phyloP scores from a whole-genome alignment of 164 flowering plant genomes.

The Vitis riparia region DNA sequence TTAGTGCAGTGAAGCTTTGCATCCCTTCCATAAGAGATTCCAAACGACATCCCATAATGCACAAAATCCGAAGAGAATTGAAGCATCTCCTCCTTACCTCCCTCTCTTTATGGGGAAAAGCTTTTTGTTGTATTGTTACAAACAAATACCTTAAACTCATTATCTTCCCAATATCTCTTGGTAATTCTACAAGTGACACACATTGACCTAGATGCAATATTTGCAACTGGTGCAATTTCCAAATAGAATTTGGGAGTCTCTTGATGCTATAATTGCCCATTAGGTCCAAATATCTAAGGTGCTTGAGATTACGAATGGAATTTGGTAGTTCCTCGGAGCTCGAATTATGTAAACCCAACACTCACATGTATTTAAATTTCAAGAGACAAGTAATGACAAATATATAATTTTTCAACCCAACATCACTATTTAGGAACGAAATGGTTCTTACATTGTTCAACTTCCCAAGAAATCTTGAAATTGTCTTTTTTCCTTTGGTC shows the following conservation, averaged over 20 bases:
- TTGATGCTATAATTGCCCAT: background rate
- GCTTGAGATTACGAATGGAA: background rate
- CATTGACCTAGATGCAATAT: background rate
- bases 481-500: too few species aligned
- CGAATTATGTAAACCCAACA: background rate
- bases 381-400: background rate
- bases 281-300: background rate
- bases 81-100: background rate
- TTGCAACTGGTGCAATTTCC: background rate
- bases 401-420: too few species aligned
- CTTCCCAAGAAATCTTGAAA: too few species aligned
- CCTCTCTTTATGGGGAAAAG: background rate
- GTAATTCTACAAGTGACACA: background rate
- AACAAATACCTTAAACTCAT: background rate
- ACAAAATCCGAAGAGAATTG: background rate
- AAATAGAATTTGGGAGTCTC: background rate
- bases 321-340: background rate
- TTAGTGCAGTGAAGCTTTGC: background rate
- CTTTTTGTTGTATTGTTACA: background rate
- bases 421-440: too few species aligned
- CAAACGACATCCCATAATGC: background rate
- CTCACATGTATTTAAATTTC: background rate
- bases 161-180: background rate
- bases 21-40: background rate
- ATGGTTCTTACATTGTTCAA: too few species aligned